Conservation (phyloP, 768 basidiomycete species). For the Amanita muscaria region DNA sequence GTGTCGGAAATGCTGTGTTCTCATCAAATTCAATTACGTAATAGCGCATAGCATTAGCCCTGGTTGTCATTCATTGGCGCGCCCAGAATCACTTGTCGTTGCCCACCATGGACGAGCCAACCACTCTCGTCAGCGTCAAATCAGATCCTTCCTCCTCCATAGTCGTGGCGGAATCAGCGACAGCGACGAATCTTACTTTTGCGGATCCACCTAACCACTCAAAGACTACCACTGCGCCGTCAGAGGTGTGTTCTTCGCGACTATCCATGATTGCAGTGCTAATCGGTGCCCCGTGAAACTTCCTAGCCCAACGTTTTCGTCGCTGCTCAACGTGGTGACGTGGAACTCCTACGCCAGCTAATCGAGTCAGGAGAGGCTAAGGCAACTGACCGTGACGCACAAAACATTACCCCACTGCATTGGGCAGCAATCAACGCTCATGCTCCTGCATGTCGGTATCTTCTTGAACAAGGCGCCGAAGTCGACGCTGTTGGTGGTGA, state of each 20-base stretch:
- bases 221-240: constrained; percentile 21
- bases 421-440: constrained; percentile 99
- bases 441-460: constrained; percentile 74
- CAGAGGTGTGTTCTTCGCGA: constrained; percentile 37
- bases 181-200: constrained; percentile 39
- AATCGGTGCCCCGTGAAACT: no score
- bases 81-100: not conserved
- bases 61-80: not conserved
- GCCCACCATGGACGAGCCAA: constrained; percentile 28
- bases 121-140: constrained; percentile 33
- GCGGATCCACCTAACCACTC: constrained; percentile 31
- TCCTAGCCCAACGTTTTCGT: constrained; percentile 72
- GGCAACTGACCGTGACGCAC: constrained; percentile 74
- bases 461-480: constrained; percentile 89
- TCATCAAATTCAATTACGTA: no score
- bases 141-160: constrained; percentile 40
- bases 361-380: constrained; percentile 62
- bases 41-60: no score
- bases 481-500: constrained; percentile 94
- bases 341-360: constrained; percentile 51
- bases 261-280: no score
- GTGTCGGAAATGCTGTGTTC: no score
- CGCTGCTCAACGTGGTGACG: constrained; percentile 83
- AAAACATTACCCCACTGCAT: constrained; percentile 92
- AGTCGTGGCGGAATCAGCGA: constrained; percentile 38